Evolutionary conservation across 1,139 yeast genomes (phyloP).

Genomic region (Suhomyces guaymorum): DNA sequence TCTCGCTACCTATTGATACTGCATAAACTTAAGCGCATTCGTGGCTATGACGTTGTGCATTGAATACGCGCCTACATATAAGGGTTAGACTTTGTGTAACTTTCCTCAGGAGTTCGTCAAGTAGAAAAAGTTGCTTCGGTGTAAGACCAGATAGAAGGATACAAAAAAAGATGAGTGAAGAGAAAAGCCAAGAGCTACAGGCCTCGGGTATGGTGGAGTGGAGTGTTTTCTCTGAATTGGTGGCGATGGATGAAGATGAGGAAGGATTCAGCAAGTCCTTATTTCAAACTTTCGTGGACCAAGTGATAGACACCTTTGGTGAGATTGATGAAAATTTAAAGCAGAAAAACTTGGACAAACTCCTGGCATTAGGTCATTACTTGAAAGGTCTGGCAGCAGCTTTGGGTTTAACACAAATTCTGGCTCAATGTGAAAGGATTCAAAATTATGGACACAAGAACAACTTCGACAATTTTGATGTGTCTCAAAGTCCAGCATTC

Average conservation of each 20-base stretch:
- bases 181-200: constrained; percentile 38
- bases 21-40: too few relatives aligned
- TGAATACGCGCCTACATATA: constrained; percentile 3
- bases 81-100: constrained; percentile 8
- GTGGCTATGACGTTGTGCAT: not conserved
- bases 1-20: too few relatives aligned
- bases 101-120: constrained; percentile 13
- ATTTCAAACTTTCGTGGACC: constrained; percentile 83
- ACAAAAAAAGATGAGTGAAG: constrained; percentile 32
- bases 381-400: constrained; percentile 96
- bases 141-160: constrained; percentile 8
- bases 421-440: constrained; percentile 86
- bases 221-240: constrained; percentile 83
- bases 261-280: constrained; percentile 81
- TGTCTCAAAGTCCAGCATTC: constrained; percentile 12
- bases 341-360: constrained; percentile 51
- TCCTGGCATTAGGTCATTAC: constrained; percentile 85
- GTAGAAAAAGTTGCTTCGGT: constrained; percentile 15
- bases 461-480: constrained; percentile 46
- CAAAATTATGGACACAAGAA: constrained; percentile 78
- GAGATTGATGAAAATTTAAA: constrained; percentile 64
- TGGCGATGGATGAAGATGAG: constrained; percentile 92
- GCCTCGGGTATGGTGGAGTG: constrained; percentile 76
- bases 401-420: constrained; percentile 77
- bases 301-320: constrained; percentile 76